phyloP scores from a whole-genome alignment of 192 early-diverging fungal species.

The Linnemannia schmuckeri region DNA sequence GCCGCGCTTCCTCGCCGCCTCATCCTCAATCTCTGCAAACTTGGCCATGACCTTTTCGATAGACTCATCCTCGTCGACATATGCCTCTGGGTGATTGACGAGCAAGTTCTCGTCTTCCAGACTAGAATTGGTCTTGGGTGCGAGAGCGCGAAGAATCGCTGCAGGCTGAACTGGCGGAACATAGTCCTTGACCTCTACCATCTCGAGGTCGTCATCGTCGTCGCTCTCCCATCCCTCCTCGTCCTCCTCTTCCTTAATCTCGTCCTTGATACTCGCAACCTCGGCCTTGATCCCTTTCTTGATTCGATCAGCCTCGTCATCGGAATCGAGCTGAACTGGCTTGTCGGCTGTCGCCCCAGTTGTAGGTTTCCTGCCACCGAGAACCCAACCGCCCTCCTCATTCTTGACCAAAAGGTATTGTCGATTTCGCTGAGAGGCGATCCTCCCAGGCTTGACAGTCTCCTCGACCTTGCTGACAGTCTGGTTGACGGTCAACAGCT shows the following conservation, averaged over 20 bases:
- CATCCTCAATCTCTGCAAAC: conserved; percentile 57
- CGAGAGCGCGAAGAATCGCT: neutral
- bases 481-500: conserved; percentile 64
- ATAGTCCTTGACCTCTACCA: conserved; percentile 66
- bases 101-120: conserved; percentile 18
- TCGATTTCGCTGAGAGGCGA: conserved; percentile 85
- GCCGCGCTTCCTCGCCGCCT: conserved; percentile 12
- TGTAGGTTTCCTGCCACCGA: conserved; percentile 57
- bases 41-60: conserved; percentile 61
- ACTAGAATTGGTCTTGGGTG: neutral
- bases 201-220: conserved; percentile 65
- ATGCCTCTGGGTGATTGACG: conserved; percentile 54
- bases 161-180: conserved; percentile 1
- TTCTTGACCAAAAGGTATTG: conserved; percentile 92
- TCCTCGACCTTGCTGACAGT: conserved; percentile 45
- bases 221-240: conserved; percentile 39
- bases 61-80: conserved; percentile 64
- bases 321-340: conserved; percentile 46
- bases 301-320: conserved; percentile 50
- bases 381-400: conserved; percentile 80
- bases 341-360: conserved; percentile 27
- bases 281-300: conserved; percentile 39
- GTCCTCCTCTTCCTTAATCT: conserved; percentile 26
- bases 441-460: conserved; percentile 62
- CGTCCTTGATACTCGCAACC: neutral